A percentile compares a stretch with the other conserved stretches of the same genome.
Evolutionary conservation across 345 rosid species (phyloP).

Genomic region (Erysimum cheiranthoides): DNA sequence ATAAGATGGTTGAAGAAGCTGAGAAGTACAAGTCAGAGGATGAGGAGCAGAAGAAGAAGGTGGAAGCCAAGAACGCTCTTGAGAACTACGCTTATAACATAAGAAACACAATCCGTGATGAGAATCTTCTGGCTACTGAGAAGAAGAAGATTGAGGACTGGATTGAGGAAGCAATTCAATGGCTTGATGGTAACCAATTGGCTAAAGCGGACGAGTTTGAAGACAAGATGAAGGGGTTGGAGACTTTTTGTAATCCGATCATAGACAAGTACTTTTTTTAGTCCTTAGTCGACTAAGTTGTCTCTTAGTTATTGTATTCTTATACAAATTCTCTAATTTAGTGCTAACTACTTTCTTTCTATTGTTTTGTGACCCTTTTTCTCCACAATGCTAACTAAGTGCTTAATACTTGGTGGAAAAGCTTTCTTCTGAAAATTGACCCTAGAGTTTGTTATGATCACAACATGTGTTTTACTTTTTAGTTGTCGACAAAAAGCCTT

Average conservation of each 20-base stretch:
- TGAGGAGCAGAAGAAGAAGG: constrained; percentile 60
- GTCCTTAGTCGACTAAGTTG: not conserved
- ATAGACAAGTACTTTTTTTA: constrained; percentile 40
- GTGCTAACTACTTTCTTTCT: not conserved
- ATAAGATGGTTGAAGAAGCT: constrained; percentile 64
- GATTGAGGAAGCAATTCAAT: constrained; percentile 51
- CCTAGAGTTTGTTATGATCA: not conserved
- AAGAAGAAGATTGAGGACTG: constrained; percentile 63
- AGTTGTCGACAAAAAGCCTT: not conserved
- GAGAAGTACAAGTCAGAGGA: constrained; percentile 62
- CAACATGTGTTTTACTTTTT: not conserved
- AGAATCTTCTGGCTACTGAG: constrained; percentile 51
- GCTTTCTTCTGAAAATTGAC: too few relatives aligned
- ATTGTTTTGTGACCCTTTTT: not conserved
- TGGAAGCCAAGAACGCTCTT: constrained; percentile 58
- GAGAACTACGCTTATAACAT: constrained; percentile 61
- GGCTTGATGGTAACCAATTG: constrained; percentile 61
- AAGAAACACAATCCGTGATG: constrained; percentile 57
- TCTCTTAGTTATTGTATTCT: not conserved
- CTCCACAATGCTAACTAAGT: too few relatives aligned
- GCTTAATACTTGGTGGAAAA: too few relatives aligned
- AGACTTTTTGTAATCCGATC: constrained; percentile 54
- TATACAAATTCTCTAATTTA: not conserved
- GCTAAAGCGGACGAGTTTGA: constrained; percentile 57
- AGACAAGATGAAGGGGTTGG: constrained; percentile 60